Conservation (phyloP, 768 basidiomycete species). For the Piloderma croceum region DNA sequence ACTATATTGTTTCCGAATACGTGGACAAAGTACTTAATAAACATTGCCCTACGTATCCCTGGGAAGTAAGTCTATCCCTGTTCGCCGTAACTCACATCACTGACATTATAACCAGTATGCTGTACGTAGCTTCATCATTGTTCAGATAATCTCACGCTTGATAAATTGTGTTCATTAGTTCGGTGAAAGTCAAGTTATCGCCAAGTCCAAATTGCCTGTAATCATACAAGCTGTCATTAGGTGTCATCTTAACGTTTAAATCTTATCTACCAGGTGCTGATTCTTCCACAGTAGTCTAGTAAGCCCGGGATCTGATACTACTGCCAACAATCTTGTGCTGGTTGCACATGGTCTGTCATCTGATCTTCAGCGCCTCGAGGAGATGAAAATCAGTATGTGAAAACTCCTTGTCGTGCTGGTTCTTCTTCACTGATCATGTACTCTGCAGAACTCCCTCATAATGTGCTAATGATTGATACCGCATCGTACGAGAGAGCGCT, state of each 20-base stretch:
- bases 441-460: constrained; percentile 61
- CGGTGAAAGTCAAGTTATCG: constrained; percentile 66
- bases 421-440: constrained; percentile 1
- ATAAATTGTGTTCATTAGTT: constrained; percentile 42
- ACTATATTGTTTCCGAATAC: constrained; percentile 70
- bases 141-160: neutral
- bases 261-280: neutral
- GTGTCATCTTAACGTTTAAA: constrained; percentile 28
- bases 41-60: constrained; percentile 57
- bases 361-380: constrained; percentile 59
- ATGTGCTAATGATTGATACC: constrained; percentile 64
- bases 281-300: constrained; percentile 52
- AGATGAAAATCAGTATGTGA: constrained; percentile 80
- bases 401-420: constrained; percentile 6
- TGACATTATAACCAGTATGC: constrained; percentile 59
- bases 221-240: constrained; percentile 71
- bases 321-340: constrained; percentile 63
- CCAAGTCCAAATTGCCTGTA: constrained; percentile 63
- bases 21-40: constrained; percentile 61
- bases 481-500: constrained; percentile 58
- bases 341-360: constrained; percentile 57
- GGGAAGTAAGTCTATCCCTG: constrained; percentile 52
- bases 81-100: constrained; percentile 8
- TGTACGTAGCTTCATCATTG: constrained; percentile 36
- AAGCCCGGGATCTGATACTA: constrained; percentile 72